Base-by-base conservation (phyloP, 495 filamentous ascomycete species). In the Thermothielavioides terrestris region DNA sequence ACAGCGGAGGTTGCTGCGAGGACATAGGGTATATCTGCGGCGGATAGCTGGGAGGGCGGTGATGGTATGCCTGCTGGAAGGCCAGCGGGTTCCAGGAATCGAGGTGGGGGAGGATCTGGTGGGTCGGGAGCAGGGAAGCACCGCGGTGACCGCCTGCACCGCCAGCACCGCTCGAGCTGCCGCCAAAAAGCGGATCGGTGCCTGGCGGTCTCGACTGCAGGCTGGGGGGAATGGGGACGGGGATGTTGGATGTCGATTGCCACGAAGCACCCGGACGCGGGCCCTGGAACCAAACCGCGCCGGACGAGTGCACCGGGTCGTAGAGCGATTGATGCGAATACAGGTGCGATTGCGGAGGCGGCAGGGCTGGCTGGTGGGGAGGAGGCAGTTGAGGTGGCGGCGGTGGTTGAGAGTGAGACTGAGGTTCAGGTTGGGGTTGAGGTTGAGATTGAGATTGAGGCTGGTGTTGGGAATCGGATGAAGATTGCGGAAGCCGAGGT, bases 291-390 rank as follows among this genome's bases (percentile, higher is more conserved):
- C 58, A 60, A 23, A 26, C 36, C 20, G 26, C 42, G 46, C 42
- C 52, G 27, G 46, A 34, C 10, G 57, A 45, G 27, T 63, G 57
- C 15, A 61, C 58, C 2, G 58, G 58, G 20, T 63, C 58, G 55
- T 61, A 61, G 26, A 50, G 30, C 6, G 46, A 35, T 26, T 53
- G 55, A 23, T 38, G 39, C 11, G 22, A 20, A 17, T 35, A 36
- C 6, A 42, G 15, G 22, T 21, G 49, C 26, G 14, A 11, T 30
- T 43, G 42, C 21, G 49, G 47, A 23, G 46, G 32, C 14, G 46
- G 45, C 15, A 48, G 43, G 0, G 30, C 11, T 23, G 37, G 53
- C 4, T 42, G 27, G 34, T 35, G 23, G 30, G 46, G 30, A 34
- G 37, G 22, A n/a, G 45, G 49, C 9, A 44, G 32, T 12, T 34